Percentiles rank a stretch among this genome's conserved stretches.
phyloP scores from a whole-genome alignment of 441 rosid genomes.

The Omphalea diandra region DNA sequence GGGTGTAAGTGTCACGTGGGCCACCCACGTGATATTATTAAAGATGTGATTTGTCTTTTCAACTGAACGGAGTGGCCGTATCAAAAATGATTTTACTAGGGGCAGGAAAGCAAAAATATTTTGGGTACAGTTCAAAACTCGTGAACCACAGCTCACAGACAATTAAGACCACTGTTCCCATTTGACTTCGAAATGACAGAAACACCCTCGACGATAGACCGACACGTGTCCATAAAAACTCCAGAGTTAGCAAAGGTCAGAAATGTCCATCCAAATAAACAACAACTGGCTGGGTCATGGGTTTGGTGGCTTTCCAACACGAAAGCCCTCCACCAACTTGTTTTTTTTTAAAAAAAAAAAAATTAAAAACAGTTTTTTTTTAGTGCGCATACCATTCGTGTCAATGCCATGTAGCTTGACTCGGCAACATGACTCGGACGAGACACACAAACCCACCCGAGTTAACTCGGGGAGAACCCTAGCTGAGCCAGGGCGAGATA shows the following conservation, averaged over 20 bases:
- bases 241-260: conserved; percentile 30
- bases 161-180: conserved; percentile 11
- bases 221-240: not conserved
- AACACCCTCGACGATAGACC: conserved; percentile 30
- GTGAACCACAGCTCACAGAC: conserved; percentile 59
- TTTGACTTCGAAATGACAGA: conserved; percentile 16
- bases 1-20: conserved; percentile 9
- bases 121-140: conserved; percentile 37
- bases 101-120: not conserved
- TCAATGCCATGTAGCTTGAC: conserved; percentile 36
- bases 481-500: conserved; percentile 27
- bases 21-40: conserved; percentile 20
- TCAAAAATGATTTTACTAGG: not conserved
- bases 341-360: conserved; percentile 12
- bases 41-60: conserved; percentile 24
- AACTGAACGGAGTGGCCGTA: not conserved
- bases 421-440: conserved; percentile 23
- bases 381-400: conserved; percentile 31
- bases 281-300: too few relatives aligned
- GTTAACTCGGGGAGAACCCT: conserved; percentile 17
- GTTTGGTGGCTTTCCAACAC: not conserved
- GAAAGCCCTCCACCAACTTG: not conserved
- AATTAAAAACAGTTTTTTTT: too few relatives aligned
- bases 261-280: conserved; percentile 29
- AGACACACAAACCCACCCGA: conserved; percentile 33